Evolutionary conservation across 2,329 filamentous ascomycete species (phyloP).

Genomic region (Podosphaera xanthii): DNA sequence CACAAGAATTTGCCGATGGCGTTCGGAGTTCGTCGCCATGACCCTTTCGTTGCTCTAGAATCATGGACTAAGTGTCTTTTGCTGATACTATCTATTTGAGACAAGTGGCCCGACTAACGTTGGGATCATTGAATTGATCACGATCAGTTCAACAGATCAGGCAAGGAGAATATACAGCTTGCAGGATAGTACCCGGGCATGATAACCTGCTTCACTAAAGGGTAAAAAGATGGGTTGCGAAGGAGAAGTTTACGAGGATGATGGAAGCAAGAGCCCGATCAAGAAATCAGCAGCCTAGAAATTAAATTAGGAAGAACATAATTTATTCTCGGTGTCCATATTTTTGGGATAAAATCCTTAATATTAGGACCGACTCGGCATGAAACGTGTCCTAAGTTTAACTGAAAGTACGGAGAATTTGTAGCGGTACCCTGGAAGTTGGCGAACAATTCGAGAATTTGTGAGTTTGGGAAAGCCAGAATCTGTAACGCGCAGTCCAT

Average conservation of each 20-base stretch:
- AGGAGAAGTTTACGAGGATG: background rate
- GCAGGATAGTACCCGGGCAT: background rate
- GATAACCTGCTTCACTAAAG: background rate
- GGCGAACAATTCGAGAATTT: background rate
- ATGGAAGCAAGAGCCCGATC: background rate
- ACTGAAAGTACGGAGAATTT: background rate
- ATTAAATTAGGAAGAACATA: background rate
- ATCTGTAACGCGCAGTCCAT: background rate
- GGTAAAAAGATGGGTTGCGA: background rate
- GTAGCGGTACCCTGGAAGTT: background rate
- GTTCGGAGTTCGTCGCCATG: background rate
- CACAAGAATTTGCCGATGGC: background rate
- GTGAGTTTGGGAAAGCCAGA: background rate
- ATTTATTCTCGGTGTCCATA: background rate
- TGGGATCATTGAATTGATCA: background rate
- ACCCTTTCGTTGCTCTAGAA: background rate
- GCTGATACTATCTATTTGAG: background rate
- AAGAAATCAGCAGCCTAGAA: background rate
- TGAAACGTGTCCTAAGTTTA: background rate
- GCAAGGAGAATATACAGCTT: background rate
- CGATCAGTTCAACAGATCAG: background rate
- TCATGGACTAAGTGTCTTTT: background rate
- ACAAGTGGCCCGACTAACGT: background rate
- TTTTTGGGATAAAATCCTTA: background rate
- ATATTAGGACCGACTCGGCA: background rate